Evolutionary conservation across 2,329 filamentous ascomycete genomes (phyloP).

Genomic region (Trichoderma arundinaceum): DNA sequence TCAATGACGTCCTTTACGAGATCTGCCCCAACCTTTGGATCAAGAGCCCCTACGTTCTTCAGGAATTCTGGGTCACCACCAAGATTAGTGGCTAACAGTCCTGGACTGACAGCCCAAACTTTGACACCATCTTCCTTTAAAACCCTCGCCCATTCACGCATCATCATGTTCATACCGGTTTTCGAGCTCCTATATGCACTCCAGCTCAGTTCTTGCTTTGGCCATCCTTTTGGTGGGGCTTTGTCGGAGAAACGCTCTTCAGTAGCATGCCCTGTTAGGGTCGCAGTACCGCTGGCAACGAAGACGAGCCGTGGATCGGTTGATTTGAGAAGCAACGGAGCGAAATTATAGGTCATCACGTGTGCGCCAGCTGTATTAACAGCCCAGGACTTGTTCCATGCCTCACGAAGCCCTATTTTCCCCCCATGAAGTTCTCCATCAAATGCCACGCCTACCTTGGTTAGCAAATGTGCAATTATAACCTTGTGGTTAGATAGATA

Average conservation of each 20-base stretch:
- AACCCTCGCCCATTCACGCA: not conserved
- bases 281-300: not conserved
- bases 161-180: not conserved
- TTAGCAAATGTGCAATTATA: no score
- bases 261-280: not conserved
- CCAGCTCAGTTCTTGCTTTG: not conserved
- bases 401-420: no score
- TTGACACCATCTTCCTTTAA: not conserved
- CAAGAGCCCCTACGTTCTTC: not conserved
- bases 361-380: not conserved
- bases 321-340: not conserved
- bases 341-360: not conserved
- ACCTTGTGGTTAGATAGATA: no score
- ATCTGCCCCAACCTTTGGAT: not conserved
- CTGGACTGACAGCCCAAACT: not conserved
- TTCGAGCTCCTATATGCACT: not conserved
- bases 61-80: not conserved
- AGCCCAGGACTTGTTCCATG: not conserved
- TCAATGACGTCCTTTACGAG: not conserved
- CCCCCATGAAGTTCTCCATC: no score
- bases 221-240: not conserved
- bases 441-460: no score
- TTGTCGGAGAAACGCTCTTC: not conserved
- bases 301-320: not conserved
- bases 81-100: not conserved